Evolutionary conservation across 352 stramenopile species (phyloP).

Genomic region (Phytophthora tubulina): DNA sequence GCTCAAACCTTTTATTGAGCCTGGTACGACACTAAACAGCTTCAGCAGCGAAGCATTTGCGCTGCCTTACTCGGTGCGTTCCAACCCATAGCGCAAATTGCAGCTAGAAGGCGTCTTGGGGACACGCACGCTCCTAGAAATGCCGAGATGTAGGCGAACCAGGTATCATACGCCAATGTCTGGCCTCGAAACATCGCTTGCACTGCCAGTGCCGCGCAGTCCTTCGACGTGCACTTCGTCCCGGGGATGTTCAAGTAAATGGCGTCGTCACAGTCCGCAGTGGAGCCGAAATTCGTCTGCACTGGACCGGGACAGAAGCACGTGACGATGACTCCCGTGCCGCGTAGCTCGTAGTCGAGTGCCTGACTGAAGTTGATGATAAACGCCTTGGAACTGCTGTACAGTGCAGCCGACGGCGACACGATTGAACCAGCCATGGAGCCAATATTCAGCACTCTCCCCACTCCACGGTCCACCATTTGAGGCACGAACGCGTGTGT

Average conservation of each 20-base stretch:
- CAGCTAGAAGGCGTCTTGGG: conserved; percentile 48
- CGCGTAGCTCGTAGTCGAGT: conserved; percentile 77
- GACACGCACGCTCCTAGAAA: conserved; percentile 48
- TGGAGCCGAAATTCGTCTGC: conserved; percentile 71
- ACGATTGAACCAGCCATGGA: conserved; percentile 64
- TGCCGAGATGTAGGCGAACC: conserved; percentile 44
- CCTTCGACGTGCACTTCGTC: conserved; percentile 48
- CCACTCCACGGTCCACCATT: conserved; percentile 72
- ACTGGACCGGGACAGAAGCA: conserved; percentile 69
- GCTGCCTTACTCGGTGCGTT: conserved; percentile 41
- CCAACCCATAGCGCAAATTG: conserved; percentile 50
- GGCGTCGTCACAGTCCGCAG: conserved; percentile 45
- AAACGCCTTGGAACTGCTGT: conserved; percentile 76
- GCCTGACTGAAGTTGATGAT: conserved; percentile 74
- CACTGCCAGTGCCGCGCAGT: conserved; percentile 53
- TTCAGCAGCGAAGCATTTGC: conserved; percentile 37
- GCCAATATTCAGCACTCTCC: conserved; percentile 83
- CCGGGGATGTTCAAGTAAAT: conserved; percentile 60
- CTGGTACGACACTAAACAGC: too few species aligned
- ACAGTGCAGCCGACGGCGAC: conserved; percentile 66
- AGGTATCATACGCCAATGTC: conserved; percentile 60
- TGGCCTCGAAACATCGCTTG: conserved; percentile 69
- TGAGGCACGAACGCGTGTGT: conserved; percentile 65
- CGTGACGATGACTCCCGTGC: conserved; percentile 70
- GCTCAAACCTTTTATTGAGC: conserved; percentile 1